These are phyloP conservation scores for Ceratobasidium sp. DNA, from an alignment of 1,284 basidiomycete genomes.

Conservation along the genomic window DNA sequence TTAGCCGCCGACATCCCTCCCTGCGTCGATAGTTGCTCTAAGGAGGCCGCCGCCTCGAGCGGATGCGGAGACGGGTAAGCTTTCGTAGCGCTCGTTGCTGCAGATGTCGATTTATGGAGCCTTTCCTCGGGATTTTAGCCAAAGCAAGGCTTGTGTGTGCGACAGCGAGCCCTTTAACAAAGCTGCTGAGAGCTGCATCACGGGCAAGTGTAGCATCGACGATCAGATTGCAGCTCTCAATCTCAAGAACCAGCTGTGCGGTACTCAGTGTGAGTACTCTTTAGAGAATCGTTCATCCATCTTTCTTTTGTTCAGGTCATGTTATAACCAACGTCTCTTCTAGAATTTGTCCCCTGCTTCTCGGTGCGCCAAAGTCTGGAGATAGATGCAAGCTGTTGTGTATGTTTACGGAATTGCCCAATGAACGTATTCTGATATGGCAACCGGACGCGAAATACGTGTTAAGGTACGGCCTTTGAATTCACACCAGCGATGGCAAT, in stretches of 20 bases:
- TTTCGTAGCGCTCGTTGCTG: background rate
- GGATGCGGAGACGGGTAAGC: constrained; percentile 1
- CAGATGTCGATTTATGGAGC: background rate
- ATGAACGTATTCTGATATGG: background rate
- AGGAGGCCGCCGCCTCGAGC: background rate
- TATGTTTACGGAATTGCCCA: background rate
- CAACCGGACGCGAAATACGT: background rate
- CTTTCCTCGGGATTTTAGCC: background rate
- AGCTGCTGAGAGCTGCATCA: background rate
- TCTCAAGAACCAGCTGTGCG: constrained; percentile 2
- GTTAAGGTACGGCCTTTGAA: background rate
- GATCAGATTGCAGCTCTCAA: background rate
- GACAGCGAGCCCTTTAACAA: background rate
- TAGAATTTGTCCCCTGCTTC: background rate
- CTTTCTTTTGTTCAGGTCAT: background rate
- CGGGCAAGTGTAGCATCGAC: background rate
- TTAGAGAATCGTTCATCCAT: background rate
- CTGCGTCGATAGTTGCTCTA: background rate
- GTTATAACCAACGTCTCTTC: background rate
- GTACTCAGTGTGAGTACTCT: background rate
- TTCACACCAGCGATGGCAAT: no score
- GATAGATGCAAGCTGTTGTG: background rate
- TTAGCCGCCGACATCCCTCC: background rate
- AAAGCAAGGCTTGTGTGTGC: constrained; percentile 4
- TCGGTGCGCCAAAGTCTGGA: background rate